Evolutionary conservation across 2,329 filamentous ascomycete species (phyloP).

Genomic region (Plectosphaerella cucumerina): DNA sequence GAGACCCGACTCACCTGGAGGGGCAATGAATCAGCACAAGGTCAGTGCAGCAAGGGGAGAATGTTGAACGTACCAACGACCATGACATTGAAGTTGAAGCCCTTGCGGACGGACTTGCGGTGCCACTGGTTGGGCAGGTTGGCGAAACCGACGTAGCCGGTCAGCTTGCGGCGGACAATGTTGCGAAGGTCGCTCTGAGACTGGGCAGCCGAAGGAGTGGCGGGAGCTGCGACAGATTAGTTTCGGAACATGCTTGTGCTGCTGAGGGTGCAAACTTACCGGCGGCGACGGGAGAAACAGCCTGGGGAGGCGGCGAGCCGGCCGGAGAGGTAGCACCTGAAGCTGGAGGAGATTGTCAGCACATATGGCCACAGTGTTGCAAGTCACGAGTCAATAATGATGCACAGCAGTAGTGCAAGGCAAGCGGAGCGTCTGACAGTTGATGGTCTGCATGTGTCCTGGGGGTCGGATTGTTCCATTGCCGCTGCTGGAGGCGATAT

Average conservation of each 20-base stretch:
- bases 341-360: slow-evolving; percentile 37
- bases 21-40: slow-evolving; percentile 8
- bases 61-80: slow-evolving; percentile 78
- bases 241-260: slow-evolving; percentile 31
- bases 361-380: slow-evolving; percentile 2
- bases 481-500: not conserved
- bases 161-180: slow-evolving; percentile 97
- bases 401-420: slow-evolving; percentile 7
- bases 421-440: slow-evolving; percentile 30
- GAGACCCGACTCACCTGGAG: slow-evolving; percentile 92
- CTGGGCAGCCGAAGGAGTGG: slow-evolving; percentile 25
- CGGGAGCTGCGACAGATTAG: slow-evolving; percentile 17
- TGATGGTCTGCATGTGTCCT: slow-evolving; percentile 2
- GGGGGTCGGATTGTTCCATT: not conserved
- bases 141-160: slow-evolving; percentile 96
- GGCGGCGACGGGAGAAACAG: slow-evolving; percentile 36
- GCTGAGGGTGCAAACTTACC: slow-evolving; percentile 21
- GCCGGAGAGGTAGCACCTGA: slow-evolving; percentile 37
- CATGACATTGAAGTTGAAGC: slow-evolving; percentile 99
- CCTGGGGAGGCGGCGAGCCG: slow-evolving; percentile 1
- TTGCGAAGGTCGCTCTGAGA: slow-evolving; percentile 74
- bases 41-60: not conserved
- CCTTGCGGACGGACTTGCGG: slow-evolving; percentile 99
- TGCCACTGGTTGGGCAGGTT: slow-evolving; percentile 99
- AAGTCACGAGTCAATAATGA: not conserved